Evolutionary conservation across 768 basidiomycete genomes (phyloP).

Genomic region (Lactarius indigo): DNA sequence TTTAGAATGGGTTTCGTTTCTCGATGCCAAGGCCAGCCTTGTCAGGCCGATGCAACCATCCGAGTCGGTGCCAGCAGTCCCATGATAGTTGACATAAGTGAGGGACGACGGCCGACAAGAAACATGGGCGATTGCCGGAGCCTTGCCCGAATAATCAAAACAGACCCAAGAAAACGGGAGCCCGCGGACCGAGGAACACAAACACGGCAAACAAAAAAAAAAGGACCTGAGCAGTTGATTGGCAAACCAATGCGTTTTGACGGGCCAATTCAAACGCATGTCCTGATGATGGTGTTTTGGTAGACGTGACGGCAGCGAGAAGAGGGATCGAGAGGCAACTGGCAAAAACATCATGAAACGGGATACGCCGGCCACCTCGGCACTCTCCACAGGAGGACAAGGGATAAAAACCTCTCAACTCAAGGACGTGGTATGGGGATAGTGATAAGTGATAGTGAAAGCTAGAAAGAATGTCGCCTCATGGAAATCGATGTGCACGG

Average conservation of each 20-base stretch:
- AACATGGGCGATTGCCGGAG: background rate
- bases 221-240: background rate
- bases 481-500: constrained; percentile 2
- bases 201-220: background rate
- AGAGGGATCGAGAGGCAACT: background rate
- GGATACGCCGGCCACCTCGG: background rate
- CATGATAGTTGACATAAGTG: constrained; percentile 12
- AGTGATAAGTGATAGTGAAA: background rate
- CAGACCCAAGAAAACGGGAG: constrained; percentile 2
- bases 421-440: background rate
- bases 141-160: constrained; percentile 15
- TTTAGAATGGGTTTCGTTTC: background rate
- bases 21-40: background rate
- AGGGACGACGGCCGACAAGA: background rate
- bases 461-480: background rate
- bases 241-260: background rate
- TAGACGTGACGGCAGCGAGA: constrained; percentile 3
- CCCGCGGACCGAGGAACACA: constrained; percentile 10
- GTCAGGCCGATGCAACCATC: background rate
- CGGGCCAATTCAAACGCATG: background rate
- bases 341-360: background rate
- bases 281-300: constrained; percentile 3
- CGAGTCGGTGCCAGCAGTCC: background rate
- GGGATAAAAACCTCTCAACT: background rate
- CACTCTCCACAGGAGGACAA: background rate